phyloP scores from a whole-genome alignment of 805 yeast species.

The Metschnikowia gelsemii region DNA sequence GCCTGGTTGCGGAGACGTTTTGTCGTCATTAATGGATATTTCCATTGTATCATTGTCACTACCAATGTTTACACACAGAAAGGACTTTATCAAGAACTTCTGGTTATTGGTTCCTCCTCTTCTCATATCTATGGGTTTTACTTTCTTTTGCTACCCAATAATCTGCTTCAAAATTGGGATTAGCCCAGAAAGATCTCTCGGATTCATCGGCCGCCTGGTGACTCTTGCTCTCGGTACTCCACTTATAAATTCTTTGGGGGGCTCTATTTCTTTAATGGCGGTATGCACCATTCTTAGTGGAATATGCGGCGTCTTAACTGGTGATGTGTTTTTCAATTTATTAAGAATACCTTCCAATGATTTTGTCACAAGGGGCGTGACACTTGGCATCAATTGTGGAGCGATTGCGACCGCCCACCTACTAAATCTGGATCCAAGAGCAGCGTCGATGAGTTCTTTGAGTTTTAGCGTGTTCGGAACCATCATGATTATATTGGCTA shows the following conservation, averaged over 20 bases:
- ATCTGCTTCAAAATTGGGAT: conserved; percentile 66
- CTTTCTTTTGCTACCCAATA: conserved; percentile 70
- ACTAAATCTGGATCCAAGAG: conserved; percentile 67
- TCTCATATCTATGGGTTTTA: conserved; percentile 50
- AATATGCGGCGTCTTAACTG: conserved; percentile 67
- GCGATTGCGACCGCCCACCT: conserved; percentile 82
- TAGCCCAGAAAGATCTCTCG: conserved; percentile 57
- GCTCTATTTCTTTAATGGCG: conserved; percentile 71
- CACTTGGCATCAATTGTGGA: conserved; percentile 75
- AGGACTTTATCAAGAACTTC: conserved; percentile 60
- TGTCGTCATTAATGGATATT: conserved; percentile 69
- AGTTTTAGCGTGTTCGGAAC: conserved; percentile 74
- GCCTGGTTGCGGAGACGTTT: conserved; percentile 84
- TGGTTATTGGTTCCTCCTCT: conserved; percentile 60
- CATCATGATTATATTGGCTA: conserved; percentile 64
- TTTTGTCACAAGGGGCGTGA: conserved; percentile 72
- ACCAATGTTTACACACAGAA: conserved; percentile 74
- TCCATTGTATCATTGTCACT: conserved; percentile 73
- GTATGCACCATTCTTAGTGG: conserved; percentile 78
- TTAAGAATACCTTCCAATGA: conserved; percentile 59
- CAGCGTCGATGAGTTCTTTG: conserved; percentile 74
- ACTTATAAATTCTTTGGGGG: conserved; percentile 61
- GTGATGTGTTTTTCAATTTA: conserved; percentile 51
- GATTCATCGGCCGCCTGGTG: conserved; percentile 76
- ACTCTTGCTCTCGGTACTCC: conserved; percentile 82